Percentiles rank a stretch among this genome's conserved stretches.
Conservation (phyloP, 2,329 filamentous ascomycete species). For the Aspergillus floridensis region DNA sequence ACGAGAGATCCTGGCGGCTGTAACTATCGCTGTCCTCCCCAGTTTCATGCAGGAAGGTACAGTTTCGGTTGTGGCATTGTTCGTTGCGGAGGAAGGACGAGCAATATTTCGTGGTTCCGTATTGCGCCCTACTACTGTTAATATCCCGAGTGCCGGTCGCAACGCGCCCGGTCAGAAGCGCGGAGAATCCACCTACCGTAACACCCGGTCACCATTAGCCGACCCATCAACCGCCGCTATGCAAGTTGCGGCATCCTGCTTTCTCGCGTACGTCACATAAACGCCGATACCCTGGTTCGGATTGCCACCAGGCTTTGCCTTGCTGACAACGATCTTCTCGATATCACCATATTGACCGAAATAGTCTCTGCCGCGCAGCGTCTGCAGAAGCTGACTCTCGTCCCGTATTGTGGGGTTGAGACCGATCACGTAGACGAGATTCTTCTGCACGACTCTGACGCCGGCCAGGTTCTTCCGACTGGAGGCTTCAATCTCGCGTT, state of each 20-base stretch:
- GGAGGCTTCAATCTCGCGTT: conserved; percentile 91
- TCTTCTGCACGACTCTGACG: conserved; percentile 95
- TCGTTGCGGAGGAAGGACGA: conserved; percentile 95
- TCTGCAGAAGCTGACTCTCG: conserved; percentile 80
- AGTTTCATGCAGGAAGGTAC: conserved; percentile 96
- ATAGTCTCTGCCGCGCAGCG: conserved; percentile 84
- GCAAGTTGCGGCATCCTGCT: conserved; percentile 84
- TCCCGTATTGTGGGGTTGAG: conserved; percentile 88
- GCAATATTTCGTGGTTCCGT: conserved; percentile 96
- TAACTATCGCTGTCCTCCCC: conserved; percentile 99
- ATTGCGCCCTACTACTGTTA: conserved; percentile 55
- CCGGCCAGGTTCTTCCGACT: conserved; percentile 95
- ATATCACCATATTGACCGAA: conserved; percentile 99
- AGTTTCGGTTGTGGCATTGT: conserved; percentile 89
- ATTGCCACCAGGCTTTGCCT: conserved; percentile 72
- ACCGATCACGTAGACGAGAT: conserved; percentile 95
- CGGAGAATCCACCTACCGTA: conserved; percentile 64
- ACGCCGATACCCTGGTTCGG: conserved; percentile 86
- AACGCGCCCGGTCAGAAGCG: background rate
- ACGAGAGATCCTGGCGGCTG: conserved; percentile 88
- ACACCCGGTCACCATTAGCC: conserved; percentile 78
- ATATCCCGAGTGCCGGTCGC: background rate
- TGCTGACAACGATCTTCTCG: conserved; percentile 97
- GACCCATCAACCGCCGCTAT: conserved; percentile 92
- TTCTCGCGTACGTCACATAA: conserved; percentile 95